Conservation (phyloP, 768 basidiomycete genomes). For the Lactifluus piperatus region DNA sequence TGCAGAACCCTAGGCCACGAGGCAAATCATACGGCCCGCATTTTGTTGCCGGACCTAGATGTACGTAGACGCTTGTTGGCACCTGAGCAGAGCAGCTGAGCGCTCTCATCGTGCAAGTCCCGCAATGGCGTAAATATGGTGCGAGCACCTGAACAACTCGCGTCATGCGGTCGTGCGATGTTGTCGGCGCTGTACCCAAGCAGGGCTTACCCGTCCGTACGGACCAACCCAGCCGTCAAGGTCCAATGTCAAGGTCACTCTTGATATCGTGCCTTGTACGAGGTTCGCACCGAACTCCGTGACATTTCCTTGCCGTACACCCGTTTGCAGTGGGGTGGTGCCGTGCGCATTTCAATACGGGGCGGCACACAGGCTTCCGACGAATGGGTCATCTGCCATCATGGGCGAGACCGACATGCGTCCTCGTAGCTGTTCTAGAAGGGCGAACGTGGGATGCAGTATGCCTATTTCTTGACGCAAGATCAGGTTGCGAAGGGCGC, state of each 20-base stretch:
- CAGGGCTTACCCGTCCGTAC: not conserved
- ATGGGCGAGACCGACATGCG: not conserved
- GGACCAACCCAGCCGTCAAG: not conserved
- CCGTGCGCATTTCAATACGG: not conserved
- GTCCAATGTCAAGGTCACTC: not conserved
- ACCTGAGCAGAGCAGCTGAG: conserved; percentile 10
- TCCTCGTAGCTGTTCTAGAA: not conserved
- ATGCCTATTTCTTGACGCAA: not conserved
- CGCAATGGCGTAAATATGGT: not conserved
- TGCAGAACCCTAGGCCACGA: not conserved
- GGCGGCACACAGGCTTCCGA: not conserved
- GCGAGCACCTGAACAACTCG: conserved; percentile 8
- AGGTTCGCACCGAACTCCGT: not conserved
- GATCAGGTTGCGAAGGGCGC: not conserved
- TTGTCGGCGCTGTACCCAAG: not conserved
- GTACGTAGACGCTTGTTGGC: not conserved
- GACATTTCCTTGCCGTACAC: not conserved
- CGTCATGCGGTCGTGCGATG: not conserved
- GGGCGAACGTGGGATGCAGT: not conserved
- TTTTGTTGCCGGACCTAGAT: not conserved
- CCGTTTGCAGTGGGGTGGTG: no score
- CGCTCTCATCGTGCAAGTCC: conserved; percentile 2
- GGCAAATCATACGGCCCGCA: not conserved
- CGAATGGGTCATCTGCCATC: not conserved
- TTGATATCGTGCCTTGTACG: not conserved